These are phyloP conservation scores for Lasiodiplodia gonubiensis DNA, from an alignment of 2,329 filamentous ascomycete genomes.

Conservation along the genomic window DNA sequence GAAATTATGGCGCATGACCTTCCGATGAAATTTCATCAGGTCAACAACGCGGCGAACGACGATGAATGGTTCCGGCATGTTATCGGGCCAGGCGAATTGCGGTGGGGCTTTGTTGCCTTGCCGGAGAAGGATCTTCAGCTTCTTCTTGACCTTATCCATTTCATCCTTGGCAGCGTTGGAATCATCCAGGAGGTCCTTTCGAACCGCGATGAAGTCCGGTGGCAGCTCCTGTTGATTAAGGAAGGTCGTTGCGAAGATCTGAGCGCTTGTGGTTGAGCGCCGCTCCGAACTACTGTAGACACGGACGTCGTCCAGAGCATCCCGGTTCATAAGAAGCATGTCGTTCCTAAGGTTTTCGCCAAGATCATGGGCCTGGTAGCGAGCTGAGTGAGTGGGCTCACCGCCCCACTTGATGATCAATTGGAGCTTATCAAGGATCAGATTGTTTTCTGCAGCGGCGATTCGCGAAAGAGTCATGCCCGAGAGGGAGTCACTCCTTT, in stretches of 20 bases:
- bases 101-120: constrained; percentile 92
- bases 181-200: constrained; percentile 94
- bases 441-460: constrained; percentile 88
- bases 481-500: constrained; percentile 78
- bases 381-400: constrained; percentile 94
- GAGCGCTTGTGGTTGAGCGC: constrained; percentile 91
- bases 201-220: constrained; percentile 84
- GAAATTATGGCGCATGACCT: constrained; percentile 95
- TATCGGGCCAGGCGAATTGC: constrained; percentile 97
- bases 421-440: constrained; percentile 94
- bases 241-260: constrained; percentile 93
- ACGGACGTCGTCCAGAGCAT: constrained; percentile 88
- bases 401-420: constrained; percentile 99
- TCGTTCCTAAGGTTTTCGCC: constrained; percentile 97
- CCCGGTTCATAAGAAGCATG: constrained; percentile 87
- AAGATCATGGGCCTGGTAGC: constrained; percentile 94
- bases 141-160: constrained; percentile 99
- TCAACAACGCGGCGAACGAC: constrained; percentile 92
- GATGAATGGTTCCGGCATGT: constrained; percentile 91
- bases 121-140: constrained; percentile 88
- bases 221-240: constrained; percentile 84
- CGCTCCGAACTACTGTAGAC: constrained; percentile 96
- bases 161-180: constrained; percentile 98
- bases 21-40: constrained; percentile 95
- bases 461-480: constrained; percentile 92